Conservation (phyloP, 192 early-diverging fungal species). For the Jimgerdemannia flammicorona region DNA sequence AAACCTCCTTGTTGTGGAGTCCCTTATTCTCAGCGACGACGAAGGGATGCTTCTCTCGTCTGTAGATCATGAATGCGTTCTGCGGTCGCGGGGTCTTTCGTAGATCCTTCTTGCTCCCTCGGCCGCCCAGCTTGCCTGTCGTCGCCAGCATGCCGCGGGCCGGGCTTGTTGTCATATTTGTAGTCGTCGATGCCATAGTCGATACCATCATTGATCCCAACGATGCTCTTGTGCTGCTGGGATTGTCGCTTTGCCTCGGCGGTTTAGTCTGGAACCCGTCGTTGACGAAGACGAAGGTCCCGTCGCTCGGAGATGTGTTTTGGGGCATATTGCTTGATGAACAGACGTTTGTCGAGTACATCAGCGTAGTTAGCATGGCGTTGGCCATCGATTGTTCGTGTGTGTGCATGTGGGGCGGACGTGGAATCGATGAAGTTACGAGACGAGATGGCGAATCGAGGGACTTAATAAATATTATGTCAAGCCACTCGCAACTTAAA, state of each 20-base stretch:
- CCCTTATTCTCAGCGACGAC: slow-evolving; percentile 42
- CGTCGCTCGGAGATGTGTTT: not conserved
- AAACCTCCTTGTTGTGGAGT: slow-evolving; percentile 57
- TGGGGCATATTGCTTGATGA: not conserved
- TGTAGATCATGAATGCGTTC: slow-evolving; percentile 65
- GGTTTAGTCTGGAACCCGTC: not conserved
- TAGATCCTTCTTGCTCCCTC: not conserved
- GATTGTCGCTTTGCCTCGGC: no score
- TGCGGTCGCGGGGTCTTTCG: slow-evolving; percentile 36
- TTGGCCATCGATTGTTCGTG: slow-evolving; percentile 2
- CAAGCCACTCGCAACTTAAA: no score
- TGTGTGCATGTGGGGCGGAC: not conserved
- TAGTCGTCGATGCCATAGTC: no score
- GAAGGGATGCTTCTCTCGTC: slow-evolving; percentile 52
- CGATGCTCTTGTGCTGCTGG: no score
- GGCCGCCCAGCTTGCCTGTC: not conserved
- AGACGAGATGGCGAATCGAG: no score
- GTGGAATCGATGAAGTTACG: no score
- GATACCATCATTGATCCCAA: no score
- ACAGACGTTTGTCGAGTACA: not conserved
- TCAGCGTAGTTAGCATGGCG: slow-evolving; percentile 2
- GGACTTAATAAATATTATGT: no score
- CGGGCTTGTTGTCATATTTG: not conserved
- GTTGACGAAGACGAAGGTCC: not conserved
- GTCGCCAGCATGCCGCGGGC: not conserved